Evolutionary conservation across 768 basidiomycete species (phyloP).

Genomic region (Psilocybe cyanescens): DNA sequence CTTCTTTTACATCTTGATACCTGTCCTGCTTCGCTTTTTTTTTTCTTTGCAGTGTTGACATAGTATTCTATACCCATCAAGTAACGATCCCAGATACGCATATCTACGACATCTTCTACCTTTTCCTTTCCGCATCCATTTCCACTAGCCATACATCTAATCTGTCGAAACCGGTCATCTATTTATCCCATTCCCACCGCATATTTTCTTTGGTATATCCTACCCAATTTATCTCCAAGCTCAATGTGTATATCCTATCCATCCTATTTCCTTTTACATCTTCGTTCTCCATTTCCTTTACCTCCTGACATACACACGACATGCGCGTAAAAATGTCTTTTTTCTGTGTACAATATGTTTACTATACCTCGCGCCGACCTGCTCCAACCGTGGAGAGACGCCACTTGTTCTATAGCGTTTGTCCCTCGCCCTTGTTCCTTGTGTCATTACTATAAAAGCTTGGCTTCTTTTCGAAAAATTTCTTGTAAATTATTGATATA

Average conservation of each 20-base stretch:
- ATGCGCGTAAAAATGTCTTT: slow-evolving; percentile 21
- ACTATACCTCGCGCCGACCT: slow-evolving; percentile 28
- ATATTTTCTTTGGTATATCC: neutral
- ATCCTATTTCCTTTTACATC: slow-evolving; percentile 12
- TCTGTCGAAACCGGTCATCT: neutral
- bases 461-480: neutral
- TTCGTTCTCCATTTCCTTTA: slow-evolving; percentile 24
- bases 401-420: neutral
- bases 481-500: neutral
- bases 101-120: slow-evolving; percentile 1
- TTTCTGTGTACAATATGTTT: slow-evolving; percentile 1
- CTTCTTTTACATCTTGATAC: neutral
- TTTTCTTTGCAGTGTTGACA: neutral
- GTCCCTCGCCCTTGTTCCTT: neutral
- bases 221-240: neutral
- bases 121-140: neutral
- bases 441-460: neutral
- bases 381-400: slow-evolving; percentile 8
- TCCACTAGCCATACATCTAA: neutral
- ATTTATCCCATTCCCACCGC: neutral
- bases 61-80: slow-evolving; percentile 1
- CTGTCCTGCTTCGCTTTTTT: slow-evolving; percentile 1
- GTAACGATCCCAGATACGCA: slow-evolving; percentile 2
- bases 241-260: slow-evolving; percentile 48
- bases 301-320: slow-evolving; percentile 37